Conservation (phyloP, 1,284 basidiomycete species). For the Cerioporus squamosus region DNA sequence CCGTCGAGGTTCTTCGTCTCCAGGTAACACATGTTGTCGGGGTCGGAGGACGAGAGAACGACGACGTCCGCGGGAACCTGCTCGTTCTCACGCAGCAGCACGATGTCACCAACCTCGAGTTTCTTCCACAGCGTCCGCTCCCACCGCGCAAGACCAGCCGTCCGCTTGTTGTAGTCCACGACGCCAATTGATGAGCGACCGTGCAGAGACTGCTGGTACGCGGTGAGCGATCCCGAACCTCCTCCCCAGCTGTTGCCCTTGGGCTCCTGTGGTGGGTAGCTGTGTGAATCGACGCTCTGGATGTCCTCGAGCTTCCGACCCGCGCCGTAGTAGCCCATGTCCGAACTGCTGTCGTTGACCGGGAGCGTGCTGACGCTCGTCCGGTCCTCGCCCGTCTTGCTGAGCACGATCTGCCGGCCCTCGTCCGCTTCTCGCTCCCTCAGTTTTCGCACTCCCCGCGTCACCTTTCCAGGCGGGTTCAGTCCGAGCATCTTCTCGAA, state of each 20-base stretch:
- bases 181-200: constrained; percentile 68
- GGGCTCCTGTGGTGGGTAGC: constrained; percentile 55
- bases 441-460: constrained; percentile 86
- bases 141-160: constrained; percentile 82
- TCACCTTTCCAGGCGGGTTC: constrained; percentile 73
- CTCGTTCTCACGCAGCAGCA: constrained; percentile 90
- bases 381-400: constrained; percentile 48
- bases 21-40: constrained; percentile 85
- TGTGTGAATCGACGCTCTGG: constrained; percentile 66
- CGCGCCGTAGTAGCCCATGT: constrained; percentile 42
- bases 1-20: constrained; percentile 98
- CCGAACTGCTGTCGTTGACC: constrained; percentile 46
- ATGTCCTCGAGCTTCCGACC: constrained; percentile 67
- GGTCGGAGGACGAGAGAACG: constrained; percentile 86
- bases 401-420: constrained; percentile 67
- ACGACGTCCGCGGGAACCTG: constrained; percentile 96
- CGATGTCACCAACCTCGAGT: constrained; percentile 95
- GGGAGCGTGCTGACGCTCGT: constrained; percentile 41
- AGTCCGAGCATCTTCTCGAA: constrained; percentile 74
- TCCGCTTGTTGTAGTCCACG: constrained; percentile 75
- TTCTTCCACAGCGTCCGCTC: constrained; percentile 99
- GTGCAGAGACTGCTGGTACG: constrained; percentile 59
- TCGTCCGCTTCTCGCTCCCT: constrained; percentile 81
- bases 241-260: constrained; percentile 23
- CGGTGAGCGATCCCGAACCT: constrained; percentile 34